Evolutionary conservation across 179 eudicot genomes (phyloP), one percentile per base, ranked within the genome.

Genomic region (Silene vulgaris): DNA sequence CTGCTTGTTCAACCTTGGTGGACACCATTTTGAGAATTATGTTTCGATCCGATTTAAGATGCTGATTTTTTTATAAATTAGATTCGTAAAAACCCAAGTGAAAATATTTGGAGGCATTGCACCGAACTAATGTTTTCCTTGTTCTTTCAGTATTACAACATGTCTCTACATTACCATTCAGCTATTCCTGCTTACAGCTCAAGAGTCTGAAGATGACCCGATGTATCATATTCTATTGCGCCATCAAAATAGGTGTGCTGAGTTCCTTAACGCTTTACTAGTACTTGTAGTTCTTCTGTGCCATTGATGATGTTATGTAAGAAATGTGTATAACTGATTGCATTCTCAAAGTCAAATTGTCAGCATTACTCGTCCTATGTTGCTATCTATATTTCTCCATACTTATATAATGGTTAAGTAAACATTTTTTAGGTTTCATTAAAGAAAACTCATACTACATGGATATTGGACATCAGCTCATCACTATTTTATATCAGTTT

Each of bases 101-200:
- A 29, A 65, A 13, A 23, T 65, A 28, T 65, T 7, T 29, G 40
- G 69, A 29, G 69, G 16, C 5, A 3, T 29, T n/a, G 26, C 71
- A 17, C 23, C 9, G 26, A 28, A 30, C 40, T 56, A 72, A 28
- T 32, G 13, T 60, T 17, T n/a, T 52, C 75, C 73, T 76, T 65
- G 29, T 48, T 40, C 50, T 80, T 65, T 77, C 97, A 94, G 98
- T 82, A 84, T 88, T 56, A 77, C 94, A 54, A 88, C 94, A 23
- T 91, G 97, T 64, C 67, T 74, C 19, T 94, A 89, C 85, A 84
- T 94, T 69, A 79, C 85, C 78, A 43, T 86, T 76, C 93, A 91
- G 74, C 78, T 94, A 75, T 79, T 85, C 81, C 86, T 84, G 92
- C 80, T 91, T 69, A 81, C 98, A 75, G 77, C 90, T 76, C 82